Percentiles rank a stretch among this genome's conserved stretches.
These are phyloP conservation scores for Colletotrichum noveboracense DNA, from an alignment of 2,329 filamentous ascomycete genomes.

Conservation along the genomic window DNA sequence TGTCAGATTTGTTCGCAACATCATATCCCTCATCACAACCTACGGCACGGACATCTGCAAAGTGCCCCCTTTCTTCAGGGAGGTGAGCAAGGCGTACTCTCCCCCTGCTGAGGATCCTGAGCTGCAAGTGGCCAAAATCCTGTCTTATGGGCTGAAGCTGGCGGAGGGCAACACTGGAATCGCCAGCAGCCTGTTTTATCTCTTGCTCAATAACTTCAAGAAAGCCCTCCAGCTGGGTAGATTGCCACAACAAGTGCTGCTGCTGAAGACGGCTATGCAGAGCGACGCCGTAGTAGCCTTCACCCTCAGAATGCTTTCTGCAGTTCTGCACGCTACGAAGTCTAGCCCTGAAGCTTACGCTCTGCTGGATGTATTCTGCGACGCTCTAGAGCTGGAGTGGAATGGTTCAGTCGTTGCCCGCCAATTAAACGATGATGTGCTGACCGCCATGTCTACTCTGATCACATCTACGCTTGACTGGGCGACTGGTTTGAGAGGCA, in stretches of 20 bases:
- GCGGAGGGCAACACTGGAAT: slow-evolving; percentile 55
- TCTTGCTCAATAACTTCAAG: slow-evolving; percentile 63
- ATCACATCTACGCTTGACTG: slow-evolving; percentile 27
- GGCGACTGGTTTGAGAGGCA: slow-evolving; percentile 10
- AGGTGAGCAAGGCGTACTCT: slow-evolving; percentile 60
- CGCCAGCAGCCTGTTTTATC: slow-evolving; percentile 58
- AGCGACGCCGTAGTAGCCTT: slow-evolving; percentile 51
- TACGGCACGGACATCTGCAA: slow-evolving; percentile 58
- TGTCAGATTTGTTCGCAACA: slow-evolving; percentile 55
- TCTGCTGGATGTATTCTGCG: slow-evolving; percentile 55
- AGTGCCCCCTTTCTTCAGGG: slow-evolving; percentile 61
- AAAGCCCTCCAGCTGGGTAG: slow-evolving; percentile 54
- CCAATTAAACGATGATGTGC: slow-evolving; percentile 38
- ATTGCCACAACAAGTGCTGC: slow-evolving; percentile 49
- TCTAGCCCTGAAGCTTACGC: slow-evolving; percentile 44
- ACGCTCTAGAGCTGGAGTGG: slow-evolving; percentile 45
- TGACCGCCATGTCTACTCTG: slow-evolving; percentile 31
- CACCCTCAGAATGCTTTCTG: slow-evolving; percentile 59
- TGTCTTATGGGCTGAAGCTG: slow-evolving; percentile 61
- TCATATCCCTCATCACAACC: slow-evolving; percentile 59
- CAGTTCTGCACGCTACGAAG: slow-evolving; percentile 48
- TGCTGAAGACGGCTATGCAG: slow-evolving; percentile 55
- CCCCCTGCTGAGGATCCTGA: slow-evolving; percentile 61
- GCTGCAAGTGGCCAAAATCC: slow-evolving; percentile 59
- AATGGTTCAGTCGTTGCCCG: slow-evolving; percentile 36